These are phyloP conservation scores for Wickerhamomyces sydowiorum DNA, from an alignment of 805 yeast genomes.

Conservation along the genomic window DNA sequence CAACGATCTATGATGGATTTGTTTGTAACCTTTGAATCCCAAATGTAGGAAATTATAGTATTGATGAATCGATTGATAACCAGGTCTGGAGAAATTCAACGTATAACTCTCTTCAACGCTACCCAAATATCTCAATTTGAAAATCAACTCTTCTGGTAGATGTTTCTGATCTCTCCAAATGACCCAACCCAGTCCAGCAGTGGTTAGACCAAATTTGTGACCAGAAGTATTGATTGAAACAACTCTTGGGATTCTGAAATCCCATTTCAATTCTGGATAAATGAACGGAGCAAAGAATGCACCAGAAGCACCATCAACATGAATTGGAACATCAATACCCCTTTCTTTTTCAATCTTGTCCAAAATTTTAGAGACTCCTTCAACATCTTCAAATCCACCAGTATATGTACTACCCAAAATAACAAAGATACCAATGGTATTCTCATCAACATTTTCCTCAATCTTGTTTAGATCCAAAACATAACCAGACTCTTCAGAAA, in stretches of 20 bases:
- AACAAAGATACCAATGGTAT: constrained; percentile 87
- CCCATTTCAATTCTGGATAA: constrained; percentile 78
- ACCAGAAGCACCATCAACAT: constrained; percentile 92
- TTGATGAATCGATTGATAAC: constrained; percentile 85
- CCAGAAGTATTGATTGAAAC: constrained; percentile 85
- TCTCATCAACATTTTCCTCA: constrained; percentile 70
- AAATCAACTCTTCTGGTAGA: constrained; percentile 68
- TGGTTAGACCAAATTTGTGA: constrained; percentile 86
- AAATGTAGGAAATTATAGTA: constrained; percentile 71
- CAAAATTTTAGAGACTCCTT: constrained; percentile 51
- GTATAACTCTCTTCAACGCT: constrained; percentile 85
- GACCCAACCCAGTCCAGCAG: constrained; percentile 93
- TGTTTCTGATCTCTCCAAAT: constrained; percentile 63
- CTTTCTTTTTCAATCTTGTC: constrained; percentile 63
- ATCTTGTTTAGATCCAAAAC: constrained; percentile 57
- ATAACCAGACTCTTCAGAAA: constrained; percentile 53
- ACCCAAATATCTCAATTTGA: constrained; percentile 79
- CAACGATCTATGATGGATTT: constrained; percentile 55
- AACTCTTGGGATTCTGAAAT: constrained; percentile 72
- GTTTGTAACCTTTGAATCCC: constrained; percentile 68
- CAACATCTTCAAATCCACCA: constrained; percentile 84
- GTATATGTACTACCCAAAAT: constrained; percentile 91
- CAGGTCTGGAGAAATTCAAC: constrained; percentile 88
- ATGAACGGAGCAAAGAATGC: constrained; percentile 84
- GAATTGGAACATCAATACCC: constrained; percentile 72